Conservation (phyloP, 208 protist species). For the Leishmania amazonensis region DNA sequence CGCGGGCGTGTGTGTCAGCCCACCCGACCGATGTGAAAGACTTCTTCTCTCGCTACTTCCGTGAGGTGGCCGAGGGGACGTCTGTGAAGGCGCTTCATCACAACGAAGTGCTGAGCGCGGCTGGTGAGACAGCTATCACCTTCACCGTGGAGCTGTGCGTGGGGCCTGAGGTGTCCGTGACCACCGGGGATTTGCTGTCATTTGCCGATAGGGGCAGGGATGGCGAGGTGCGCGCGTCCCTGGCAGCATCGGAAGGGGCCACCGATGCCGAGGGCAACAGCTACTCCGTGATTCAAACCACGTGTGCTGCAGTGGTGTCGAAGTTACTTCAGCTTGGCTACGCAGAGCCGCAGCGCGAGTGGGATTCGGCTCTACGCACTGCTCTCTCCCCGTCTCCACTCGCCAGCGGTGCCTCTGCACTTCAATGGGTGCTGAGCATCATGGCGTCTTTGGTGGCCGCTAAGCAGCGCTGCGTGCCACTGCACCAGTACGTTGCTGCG, state of each 20-base stretch:
- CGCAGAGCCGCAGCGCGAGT: slow-evolving; percentile 31
- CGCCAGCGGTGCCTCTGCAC: slow-evolving; percentile 7
- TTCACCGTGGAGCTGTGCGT: slow-evolving; percentile 29
- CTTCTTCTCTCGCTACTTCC: slow-evolving; percentile 78
- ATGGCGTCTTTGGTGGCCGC: slow-evolving; percentile 52
- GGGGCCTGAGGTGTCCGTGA: slow-evolving; percentile 22
- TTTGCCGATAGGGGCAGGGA: neutral
- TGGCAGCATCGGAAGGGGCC: neutral
- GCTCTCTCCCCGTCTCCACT: slow-evolving; percentile 1
- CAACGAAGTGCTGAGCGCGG: slow-evolving; percentile 31
- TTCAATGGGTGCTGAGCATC: slow-evolving; percentile 58
- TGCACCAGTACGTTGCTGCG: slow-evolving; percentile 44
- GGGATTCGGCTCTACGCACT: slow-evolving; percentile 28
- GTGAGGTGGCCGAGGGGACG: slow-evolving; percentile 42
- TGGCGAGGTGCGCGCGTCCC: neutral
- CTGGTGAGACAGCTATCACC: slow-evolving; percentile 25
- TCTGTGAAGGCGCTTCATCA: slow-evolving; percentile 35
- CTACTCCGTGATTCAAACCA: neutral
- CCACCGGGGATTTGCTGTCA: slow-evolving; percentile 1
- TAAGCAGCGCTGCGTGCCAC: slow-evolving; percentile 30
- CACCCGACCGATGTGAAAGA: slow-evolving; percentile 52
- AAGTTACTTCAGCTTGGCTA: slow-evolving; percentile 28
- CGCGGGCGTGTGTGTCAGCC: slow-evolving; percentile 71
- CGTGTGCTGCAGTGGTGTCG: slow-evolving; percentile 14
- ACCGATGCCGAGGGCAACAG: neutral